Evolutionary conservation across 2,329 filamentous ascomycete species (phyloP), one percentile per base, ranked within the genome.

Genomic region (Xylaria polymorpha): DNA sequence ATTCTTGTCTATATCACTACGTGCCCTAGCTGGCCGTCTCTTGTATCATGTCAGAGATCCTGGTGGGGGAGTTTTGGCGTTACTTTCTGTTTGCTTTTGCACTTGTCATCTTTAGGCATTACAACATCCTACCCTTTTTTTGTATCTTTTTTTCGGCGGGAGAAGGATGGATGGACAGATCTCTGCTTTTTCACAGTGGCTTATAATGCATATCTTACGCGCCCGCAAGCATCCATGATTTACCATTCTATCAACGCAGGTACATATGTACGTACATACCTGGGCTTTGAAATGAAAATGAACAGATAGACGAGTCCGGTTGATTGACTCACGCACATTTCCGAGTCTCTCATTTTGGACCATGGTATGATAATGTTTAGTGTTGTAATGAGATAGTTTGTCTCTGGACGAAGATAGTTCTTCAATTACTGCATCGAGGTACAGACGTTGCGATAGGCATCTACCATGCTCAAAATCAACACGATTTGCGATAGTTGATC

Each of bases 1-100:
- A 55, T 64, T 70, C 55, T 67, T 75, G 71, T 73, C 71, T 74
- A 75, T 75, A 74, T 71, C 59, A 55, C 51, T 32, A 53, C 55
- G 58, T 48, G 62, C 51, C 68, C 56, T 61, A 22, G 43, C 41
- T 3, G 67, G 67, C 39, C 57, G 41, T 64, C 61, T 62, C 46
- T 69, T 67, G 56, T 61, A 69, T 64, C 50, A 69, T 61, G 64
- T 39, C 48, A 25, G 55, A 56, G 15, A 65, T 64, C 56, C 44
- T 44, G 46, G 56, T 46, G 63, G 53, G 56, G 64, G 69, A 56
- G 69, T 71, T 67, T 20, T 48, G 63, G 69, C 51, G 59, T 62
- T 68, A 57, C 39, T 20, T 22, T 46, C 14, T 14, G 43, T 46
- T 44, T 67, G 18, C 37, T 68, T 64, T 37, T 20, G 9, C 50